Percentiles rank a stretch among this genome's conserved stretches.
Evolutionary conservation across 2,329 filamentous ascomycete genomes (phyloP).

Genomic region (Xylariaceae sp.): DNA sequence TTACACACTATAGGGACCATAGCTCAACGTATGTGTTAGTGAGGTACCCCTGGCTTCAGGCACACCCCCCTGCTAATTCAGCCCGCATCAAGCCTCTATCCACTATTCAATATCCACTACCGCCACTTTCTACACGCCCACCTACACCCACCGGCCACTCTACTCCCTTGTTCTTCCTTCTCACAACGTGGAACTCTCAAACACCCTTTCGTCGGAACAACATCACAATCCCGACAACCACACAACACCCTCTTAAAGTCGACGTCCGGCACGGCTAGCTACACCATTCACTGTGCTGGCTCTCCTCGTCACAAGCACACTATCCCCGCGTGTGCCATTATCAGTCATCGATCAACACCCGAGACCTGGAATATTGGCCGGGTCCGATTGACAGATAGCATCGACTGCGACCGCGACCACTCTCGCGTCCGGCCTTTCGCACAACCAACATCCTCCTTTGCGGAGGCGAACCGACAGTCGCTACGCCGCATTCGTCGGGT

Average conservation of each 20-base stretch:
- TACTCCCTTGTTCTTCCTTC: slow-evolving; percentile 13
- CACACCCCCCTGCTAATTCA: background rate
- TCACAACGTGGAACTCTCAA: slow-evolving; percentile 1
- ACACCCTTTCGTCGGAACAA: slow-evolving; percentile 10
- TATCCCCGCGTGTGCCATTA: slow-evolving; percentile 26
- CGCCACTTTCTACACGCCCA: slow-evolving; percentile 23
- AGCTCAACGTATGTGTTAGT: too few relatives aligned
- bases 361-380: slow-evolving; percentile 32
- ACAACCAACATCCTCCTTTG: slow-evolving; percentile 1
- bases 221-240: slow-evolving; percentile 14
- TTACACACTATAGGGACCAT: too few relatives aligned
- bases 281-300: slow-evolving; percentile 17
- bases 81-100: background rate
- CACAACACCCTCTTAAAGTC: slow-evolving; percentile 10
- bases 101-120: background rate
- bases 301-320: slow-evolving; percentile 13
- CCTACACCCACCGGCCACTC: slow-evolving; percentile 17
- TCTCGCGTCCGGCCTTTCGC: background rate
- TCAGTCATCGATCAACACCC: slow-evolving; percentile 24
- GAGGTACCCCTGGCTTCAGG: background rate
- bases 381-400: slow-evolving; percentile 23
- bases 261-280: slow-evolving; percentile 30
- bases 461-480: slow-evolving; percentile 18
- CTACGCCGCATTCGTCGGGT: slow-evolving; percentile 4
- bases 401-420: slow-evolving; percentile 7